These are phyloP conservation scores for Actinomortierella wolfii DNA, from an alignment of 371 early-diverging fungal genomes.

Conservation along the genomic window DNA sequence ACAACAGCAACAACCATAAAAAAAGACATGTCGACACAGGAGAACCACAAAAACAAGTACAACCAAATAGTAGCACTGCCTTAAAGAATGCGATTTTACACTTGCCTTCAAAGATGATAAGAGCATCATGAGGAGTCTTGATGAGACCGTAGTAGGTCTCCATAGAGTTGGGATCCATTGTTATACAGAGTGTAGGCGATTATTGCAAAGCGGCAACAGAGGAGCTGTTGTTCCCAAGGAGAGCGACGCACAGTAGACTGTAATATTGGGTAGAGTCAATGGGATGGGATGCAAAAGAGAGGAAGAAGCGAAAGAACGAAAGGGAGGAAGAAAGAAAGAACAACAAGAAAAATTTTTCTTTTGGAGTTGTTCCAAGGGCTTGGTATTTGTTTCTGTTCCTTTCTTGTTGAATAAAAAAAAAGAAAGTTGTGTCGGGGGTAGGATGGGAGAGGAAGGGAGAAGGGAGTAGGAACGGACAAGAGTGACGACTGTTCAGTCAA, in stretches of 20 bases:
- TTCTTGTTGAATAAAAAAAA: neutral
- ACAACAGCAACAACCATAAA: too few species aligned
- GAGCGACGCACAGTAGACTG: neutral
- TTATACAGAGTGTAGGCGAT: constrained; percentile 2
- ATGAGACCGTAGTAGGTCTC: constrained; percentile 82
- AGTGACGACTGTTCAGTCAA: neutral
- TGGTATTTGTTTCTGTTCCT: neutral
- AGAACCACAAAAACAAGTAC: too few species aligned
- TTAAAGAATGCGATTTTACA: too few species aligned
- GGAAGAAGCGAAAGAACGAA: constrained; percentile 2
- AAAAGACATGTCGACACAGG: too few species aligned
- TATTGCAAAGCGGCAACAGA: neutral
- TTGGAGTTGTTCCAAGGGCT: too few species aligned
- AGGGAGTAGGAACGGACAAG: neutral
- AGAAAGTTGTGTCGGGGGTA: neutral
- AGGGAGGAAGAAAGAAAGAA: neutral
- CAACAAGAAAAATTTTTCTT: neutral
- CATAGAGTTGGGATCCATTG: constrained; percentile 48
- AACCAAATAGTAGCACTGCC: too few species aligned
- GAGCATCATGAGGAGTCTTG: constrained; percentile 80
- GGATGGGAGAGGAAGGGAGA: neutral
- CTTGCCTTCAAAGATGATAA: constrained; percentile 74
- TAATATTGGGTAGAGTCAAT: neutral
- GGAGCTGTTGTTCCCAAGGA: neutral
- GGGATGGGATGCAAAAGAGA: constrained; percentile 1